Conservation (phyloP, 768 basidiomycete species). For the Tricholoma bakamatsutake region DNA sequence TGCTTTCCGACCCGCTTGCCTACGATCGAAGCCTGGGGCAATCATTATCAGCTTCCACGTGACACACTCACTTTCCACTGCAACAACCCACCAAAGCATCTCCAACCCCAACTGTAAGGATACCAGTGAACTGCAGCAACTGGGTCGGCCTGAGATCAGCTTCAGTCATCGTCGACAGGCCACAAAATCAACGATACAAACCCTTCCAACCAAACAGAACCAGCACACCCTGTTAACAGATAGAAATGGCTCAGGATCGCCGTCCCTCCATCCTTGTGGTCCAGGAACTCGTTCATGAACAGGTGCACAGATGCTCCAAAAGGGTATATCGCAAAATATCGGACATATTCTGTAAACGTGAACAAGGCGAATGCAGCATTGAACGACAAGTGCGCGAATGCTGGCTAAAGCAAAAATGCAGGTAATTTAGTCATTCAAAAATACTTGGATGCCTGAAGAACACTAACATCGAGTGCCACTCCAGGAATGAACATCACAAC, state of each 20-base stretch:
- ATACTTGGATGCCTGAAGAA: conserved; percentile 5
- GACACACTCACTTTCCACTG: background rate
- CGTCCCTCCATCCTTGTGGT: conserved; percentile 90
- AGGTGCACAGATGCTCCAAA: conserved; percentile 90
- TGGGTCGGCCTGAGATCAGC: conserved; percentile 30
- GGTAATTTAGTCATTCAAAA: conserved; percentile 10
- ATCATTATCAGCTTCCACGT: background rate
- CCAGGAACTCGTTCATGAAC: conserved; percentile 97
- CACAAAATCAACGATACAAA: conserved; percentile 31
- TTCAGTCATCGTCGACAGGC: conserved; percentile 2
- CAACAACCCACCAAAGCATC: conserved; percentile 73
- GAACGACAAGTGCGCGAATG: conserved; percentile 93
- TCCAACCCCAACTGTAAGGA: conserved; percentile 85
- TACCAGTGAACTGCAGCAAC: conserved; percentile 69
- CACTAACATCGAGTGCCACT: conserved; percentile 82
- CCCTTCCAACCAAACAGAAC: conserved; percentile 94
- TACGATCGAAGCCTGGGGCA: conserved; percentile 79
- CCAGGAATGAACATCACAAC: conserved; percentile 97
- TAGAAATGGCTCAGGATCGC: conserved; percentile 98
- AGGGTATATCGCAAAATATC: conserved; percentile 97
- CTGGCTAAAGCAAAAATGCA: conserved; percentile 55
- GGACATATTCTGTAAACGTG: conserved; percentile 94
- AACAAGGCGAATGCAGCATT: conserved; percentile 93
- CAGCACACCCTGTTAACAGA: conserved; percentile 90
- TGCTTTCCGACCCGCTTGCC: conserved; percentile 78